Percentiles rank a stretch among this genome's conserved stretches.
Conservation (phyloP, 352 stramenopile species). For the Sclerospora graminicola region DNA sequence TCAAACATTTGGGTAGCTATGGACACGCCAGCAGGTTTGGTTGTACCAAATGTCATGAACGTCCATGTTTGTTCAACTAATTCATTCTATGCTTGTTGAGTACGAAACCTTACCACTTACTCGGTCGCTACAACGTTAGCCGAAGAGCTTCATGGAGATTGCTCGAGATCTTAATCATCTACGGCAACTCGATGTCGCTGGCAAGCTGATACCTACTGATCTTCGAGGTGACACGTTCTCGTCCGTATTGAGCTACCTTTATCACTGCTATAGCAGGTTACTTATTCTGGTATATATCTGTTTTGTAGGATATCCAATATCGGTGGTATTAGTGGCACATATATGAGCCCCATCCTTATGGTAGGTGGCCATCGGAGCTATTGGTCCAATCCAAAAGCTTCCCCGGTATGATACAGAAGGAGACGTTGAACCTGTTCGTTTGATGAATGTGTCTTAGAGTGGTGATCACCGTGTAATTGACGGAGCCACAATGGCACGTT, state of each 20-base stretch:
- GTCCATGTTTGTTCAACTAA: constrained; percentile 49
- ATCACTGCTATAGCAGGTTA: background rate
- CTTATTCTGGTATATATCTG: background rate
- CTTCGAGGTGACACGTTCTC: constrained; percentile 89
- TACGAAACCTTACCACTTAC: background rate
- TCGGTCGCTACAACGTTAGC: constrained; percentile 15
- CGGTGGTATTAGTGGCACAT: constrained; percentile 95
- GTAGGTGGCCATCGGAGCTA: constrained; percentile 95
- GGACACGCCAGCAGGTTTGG: constrained; percentile 92
- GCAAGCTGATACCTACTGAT: constrained; percentile 79
- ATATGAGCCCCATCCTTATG: constrained; percentile 94
- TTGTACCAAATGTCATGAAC: constrained; percentile 95
- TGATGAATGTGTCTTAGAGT: constrained; percentile 97
- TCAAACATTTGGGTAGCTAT: constrained; percentile 99
- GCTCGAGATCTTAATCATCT: constrained; percentile 82
- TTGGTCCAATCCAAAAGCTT: constrained; percentile 93
- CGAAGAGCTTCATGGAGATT: constrained; percentile 77
- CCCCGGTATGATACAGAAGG: constrained; percentile 88
- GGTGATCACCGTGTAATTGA: constrained; percentile 98
- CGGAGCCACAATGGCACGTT: constrained; percentile 95
- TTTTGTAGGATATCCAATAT: constrained; percentile 83
- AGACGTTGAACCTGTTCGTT: constrained; percentile 71
- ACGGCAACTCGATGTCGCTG: constrained; percentile 66
- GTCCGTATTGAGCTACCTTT: constrained; percentile 26
- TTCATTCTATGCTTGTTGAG: background rate